Base-by-base conservation (phyloP, 1,139 yeast genomes). In the Debaryomyces psychrophilus region DNA sequence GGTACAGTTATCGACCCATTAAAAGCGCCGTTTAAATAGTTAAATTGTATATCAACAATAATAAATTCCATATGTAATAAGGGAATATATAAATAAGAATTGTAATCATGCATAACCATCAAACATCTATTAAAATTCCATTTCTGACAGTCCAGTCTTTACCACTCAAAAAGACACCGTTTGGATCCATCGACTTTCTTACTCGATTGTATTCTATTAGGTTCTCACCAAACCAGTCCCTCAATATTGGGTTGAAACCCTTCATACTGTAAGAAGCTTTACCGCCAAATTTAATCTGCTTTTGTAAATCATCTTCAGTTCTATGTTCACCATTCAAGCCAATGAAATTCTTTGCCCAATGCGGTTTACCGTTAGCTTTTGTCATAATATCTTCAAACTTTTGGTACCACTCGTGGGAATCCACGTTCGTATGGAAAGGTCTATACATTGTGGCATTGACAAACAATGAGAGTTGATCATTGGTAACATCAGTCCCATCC, bases 321-420 rank as follows among this genome's bases (percentile, higher is more conserved):
- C 67, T 69, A 44, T 69, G 71, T 9, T 57, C 58, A 6, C 73
- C 74, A 8, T 70, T 71, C 27, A 83, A 68, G 2, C 97, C 97
- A 53, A 90, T 76, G 63, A 90, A 93, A 67, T 92, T 92, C 74
- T 93, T 93, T n/a, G 99, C 99, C 99, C 99, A 93, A 64, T 93
- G 99, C 1, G 99, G 99, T 62, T 85, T 88, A 41, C 99, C 99
- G 34, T 88, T 92, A 18, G 87, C 92, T 29, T 80, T 82, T 45
- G 77, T 76, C 76, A 92, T 75, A 1, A 89, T 79, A 48, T 80
- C 78, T 66, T 93, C 99, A 65, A 93, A 93, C n/a, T 76, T 73
- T 44, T 80, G 79, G 67, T 80, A 93, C 97, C 98, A 93, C 53
- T 82, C 76, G 48, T 82, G 84, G 41, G 90, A 84, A 37, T 87